Conservation (phyloP, 345 rosid genomes). For the Triadica sebifera region DNA sequence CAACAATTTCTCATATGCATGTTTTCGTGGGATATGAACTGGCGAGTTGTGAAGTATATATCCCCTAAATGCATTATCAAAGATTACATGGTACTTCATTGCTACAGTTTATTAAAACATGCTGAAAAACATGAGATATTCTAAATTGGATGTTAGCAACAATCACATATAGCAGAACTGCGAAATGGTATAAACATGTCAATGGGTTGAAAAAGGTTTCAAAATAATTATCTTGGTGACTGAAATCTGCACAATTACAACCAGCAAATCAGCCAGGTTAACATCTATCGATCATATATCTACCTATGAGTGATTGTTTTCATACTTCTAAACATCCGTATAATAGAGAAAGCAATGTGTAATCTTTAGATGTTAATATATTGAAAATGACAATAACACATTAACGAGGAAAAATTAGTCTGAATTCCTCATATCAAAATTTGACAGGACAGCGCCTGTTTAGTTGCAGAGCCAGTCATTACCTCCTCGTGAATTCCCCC, state of each 20-base stretch:
- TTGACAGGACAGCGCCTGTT: background rate
- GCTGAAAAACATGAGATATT: too few species aligned
- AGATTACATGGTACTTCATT: too few species aligned
- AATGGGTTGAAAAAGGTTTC: background rate
- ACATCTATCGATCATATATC: background rate
- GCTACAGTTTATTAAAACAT: too few species aligned
- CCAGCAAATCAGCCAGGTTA: background rate
- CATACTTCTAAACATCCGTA: background rate
- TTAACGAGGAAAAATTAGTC: too few species aligned
- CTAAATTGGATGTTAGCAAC: too few species aligned
- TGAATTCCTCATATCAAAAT: slow-evolving; percentile 1
- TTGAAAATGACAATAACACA: background rate
- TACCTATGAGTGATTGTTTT: background rate
- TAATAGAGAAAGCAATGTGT: background rate
- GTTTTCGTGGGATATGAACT: background rate
- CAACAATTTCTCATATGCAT: background rate
- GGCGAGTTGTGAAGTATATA: background rate
- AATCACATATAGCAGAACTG: too few species aligned
- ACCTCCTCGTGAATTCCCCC: slow-evolving; percentile 91
- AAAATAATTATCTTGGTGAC: background rate
- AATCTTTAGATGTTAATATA: background rate
- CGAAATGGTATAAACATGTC: background rate
- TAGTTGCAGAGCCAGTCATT: slow-evolving; percentile 21
- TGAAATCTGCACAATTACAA: background rate
- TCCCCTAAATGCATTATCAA: too few species aligned